phyloP scores from a whole-genome alignment of 2,329 filamentous ascomycete species.

The Hypoxylon sp. region DNA sequence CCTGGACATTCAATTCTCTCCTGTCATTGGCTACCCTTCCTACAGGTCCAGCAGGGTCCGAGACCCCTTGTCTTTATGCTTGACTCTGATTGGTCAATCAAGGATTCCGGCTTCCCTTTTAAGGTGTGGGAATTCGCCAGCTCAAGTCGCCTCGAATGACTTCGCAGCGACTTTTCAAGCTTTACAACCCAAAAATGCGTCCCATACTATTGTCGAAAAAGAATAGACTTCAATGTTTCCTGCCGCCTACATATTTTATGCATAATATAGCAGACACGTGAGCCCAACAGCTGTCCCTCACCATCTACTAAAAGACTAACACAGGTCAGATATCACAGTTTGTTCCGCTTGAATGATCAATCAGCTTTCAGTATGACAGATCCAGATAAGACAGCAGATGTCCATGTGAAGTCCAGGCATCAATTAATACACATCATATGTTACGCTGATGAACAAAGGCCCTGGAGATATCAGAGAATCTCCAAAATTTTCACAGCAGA shows the following conservation, averaged over 20 bases:
- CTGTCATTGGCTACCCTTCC: conserved; percentile 32
- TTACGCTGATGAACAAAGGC: conserved; percentile 15
- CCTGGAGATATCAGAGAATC: not conserved
- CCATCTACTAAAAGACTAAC: not conserved
- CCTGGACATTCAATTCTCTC: not conserved
- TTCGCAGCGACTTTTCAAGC: conserved; percentile 3
- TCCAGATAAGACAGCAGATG: not conserved
- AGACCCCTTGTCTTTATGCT: not conserved
- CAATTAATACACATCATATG: not conserved
- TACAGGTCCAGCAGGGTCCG: conserved; percentile 14
- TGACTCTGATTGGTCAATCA: conserved; percentile 22
- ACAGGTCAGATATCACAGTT: conserved; percentile 1
- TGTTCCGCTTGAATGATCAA: conserved; percentile 7
- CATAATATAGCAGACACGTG: not conserved
- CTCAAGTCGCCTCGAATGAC: not conserved
- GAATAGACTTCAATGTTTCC: not conserved
- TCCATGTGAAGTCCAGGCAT: not conserved
- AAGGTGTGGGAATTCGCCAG: conserved; percentile 38
- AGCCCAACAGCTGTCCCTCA: not conserved
- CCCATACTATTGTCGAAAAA: not conserved
- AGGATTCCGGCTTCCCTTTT: conserved; percentile 22
- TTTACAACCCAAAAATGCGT: not conserved
- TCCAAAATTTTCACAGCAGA: not conserved
- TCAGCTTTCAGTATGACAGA: conserved; percentile 13
- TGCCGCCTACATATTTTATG: not conserved